Conservation (phyloP, 495 filamentous ascomycete species). For the Aspergillus mulundensis region DNA sequence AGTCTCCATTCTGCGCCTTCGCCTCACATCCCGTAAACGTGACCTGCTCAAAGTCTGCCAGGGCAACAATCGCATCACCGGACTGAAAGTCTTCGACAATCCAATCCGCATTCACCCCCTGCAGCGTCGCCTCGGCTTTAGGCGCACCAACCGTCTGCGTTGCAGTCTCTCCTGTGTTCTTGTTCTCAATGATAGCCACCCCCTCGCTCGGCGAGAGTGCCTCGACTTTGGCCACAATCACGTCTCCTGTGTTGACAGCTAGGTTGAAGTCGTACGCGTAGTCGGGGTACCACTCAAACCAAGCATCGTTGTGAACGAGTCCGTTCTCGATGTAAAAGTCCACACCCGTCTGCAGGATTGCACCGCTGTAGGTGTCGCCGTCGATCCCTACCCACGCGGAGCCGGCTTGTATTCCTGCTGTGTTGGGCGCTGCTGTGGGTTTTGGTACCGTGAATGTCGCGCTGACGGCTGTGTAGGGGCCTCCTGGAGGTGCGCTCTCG, state of each 20-base stretch:
- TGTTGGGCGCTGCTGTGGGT: conserved; percentile 37
- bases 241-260: conserved; percentile 50
- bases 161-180: conserved; percentile 49
- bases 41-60: conserved; percentile 52
- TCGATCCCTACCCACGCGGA: conserved; percentile 65
- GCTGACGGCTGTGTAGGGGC: conserved; percentile 48
- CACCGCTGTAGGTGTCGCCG: conserved; percentile 52
- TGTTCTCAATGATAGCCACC: conserved; percentile 53
- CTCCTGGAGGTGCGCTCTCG: conserved; percentile 37
- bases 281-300: conserved; percentile 65
- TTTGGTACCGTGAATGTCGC: conserved; percentile 54
- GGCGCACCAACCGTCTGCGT: conserved; percentile 46
- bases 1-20: conserved; percentile 32
- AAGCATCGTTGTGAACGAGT: conserved; percentile 45
- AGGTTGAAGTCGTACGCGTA: conserved; percentile 54
- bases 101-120: conserved; percentile 57
- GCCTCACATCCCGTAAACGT: conserved; percentile 40
- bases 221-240: conserved; percentile 51
- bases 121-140: conserved; percentile 30
- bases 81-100: conserved; percentile 61
- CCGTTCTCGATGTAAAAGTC: conserved; percentile 49
- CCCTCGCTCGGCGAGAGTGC: conserved; percentile 46
- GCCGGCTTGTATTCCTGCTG: conserved; percentile 37
- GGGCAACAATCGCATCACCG: conserved; percentile 42
- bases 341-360: conserved; percentile 59